Percentiles rank a stretch among this genome's conserved stretches.
Conservation (phyloP, 495 filamentous ascomycete genomes). For the Schizothecium vesticola region DNA sequence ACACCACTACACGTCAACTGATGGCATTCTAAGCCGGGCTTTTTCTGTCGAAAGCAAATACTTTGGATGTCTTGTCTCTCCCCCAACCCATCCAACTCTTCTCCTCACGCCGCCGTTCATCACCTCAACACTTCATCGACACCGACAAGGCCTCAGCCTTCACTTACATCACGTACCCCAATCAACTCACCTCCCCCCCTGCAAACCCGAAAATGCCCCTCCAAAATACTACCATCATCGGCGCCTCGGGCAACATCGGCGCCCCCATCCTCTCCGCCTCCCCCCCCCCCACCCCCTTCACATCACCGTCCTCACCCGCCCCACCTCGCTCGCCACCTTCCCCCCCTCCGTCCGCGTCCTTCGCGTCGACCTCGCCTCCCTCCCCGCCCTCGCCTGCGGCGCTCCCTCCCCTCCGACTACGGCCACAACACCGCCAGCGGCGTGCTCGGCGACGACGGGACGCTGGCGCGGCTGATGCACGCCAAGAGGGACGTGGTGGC, state of each 20-base stretch:
- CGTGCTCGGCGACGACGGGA: not conserved
- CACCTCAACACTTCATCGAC: not conserved
- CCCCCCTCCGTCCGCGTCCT: constrained; percentile 35
- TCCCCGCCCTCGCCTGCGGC: constrained; percentile 49
- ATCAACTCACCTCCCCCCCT: not conserved
- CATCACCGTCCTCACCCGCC: constrained; percentile 56
- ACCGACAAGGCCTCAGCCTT: no score
- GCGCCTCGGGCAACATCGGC: constrained; percentile 51
- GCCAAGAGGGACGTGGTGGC: not conserved
- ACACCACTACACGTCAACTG: not conserved
- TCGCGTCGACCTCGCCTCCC: constrained; percentile 52
- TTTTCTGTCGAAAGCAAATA: not conserved
- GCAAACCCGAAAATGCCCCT: not conserved
- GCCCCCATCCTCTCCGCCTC: constrained; percentile 48
- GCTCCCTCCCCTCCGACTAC: constrained; percentile 63
- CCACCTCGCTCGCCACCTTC: constrained; percentile 28
- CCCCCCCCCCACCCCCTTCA: constrained; percentile 49
- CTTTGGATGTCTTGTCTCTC: not conserved
- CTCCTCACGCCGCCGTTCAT: not conserved
- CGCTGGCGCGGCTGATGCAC: not conserved
- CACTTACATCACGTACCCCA: not conserved
- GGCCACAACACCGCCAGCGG: constrained; percentile 42
- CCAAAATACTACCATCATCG: not conserved
- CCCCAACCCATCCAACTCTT: not conserved
- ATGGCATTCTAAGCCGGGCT: not conserved